phyloP scores from a whole-genome alignment of 768 basidiomycete species.

The Lentinula raphanica region DNA sequence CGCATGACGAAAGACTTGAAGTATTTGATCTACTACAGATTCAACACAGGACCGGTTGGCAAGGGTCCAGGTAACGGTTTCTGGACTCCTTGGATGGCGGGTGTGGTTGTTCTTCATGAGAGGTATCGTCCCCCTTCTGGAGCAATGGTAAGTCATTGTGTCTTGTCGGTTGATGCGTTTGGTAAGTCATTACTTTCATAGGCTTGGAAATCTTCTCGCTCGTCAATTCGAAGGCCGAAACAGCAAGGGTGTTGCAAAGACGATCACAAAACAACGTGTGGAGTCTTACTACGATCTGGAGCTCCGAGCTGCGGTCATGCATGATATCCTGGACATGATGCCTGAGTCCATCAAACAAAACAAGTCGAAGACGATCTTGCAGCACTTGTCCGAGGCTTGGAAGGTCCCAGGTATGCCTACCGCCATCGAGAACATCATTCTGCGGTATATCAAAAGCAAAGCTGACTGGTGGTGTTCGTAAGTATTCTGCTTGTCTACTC shows the following conservation, averaged over 20 bases:
- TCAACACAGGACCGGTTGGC: constrained; percentile 99
- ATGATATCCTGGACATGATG: constrained; percentile 99
- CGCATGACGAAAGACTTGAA: constrained; percentile 99
- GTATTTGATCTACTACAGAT: constrained; percentile 96
- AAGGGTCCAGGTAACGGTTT: constrained; percentile 99
- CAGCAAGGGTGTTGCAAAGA: constrained; percentile 94
- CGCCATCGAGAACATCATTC: constrained; percentile 97
- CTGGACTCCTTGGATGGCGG: constrained; percentile 99
- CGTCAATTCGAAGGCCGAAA: constrained; percentile 98
- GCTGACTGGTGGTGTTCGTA: constrained; percentile 98
- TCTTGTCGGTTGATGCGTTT: too few relatives aligned
- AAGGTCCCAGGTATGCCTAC: constrained; percentile 99
- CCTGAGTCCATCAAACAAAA: constrained; percentile 99
- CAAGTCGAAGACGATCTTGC: constrained; percentile 98
- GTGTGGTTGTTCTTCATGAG: constrained; percentile 99
- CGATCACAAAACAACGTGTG: constrained; percentile 97
- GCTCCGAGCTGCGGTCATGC: constrained; percentile 97
- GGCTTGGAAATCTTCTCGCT: constrained; percentile 93
- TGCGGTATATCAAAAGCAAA: constrained; percentile 99
- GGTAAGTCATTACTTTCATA: constrained; percentile 15
- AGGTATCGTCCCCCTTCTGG: constrained; percentile 94
- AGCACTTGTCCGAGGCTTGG: constrained; percentile 98
- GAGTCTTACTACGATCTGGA: constrained; percentile 99
- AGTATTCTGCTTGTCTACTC: constrained; percentile 20
- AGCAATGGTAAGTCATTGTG: constrained; percentile 82